Base-by-base conservation (phyloP, 305 asterid species). In the Fraxinus angustifolia region DNA sequence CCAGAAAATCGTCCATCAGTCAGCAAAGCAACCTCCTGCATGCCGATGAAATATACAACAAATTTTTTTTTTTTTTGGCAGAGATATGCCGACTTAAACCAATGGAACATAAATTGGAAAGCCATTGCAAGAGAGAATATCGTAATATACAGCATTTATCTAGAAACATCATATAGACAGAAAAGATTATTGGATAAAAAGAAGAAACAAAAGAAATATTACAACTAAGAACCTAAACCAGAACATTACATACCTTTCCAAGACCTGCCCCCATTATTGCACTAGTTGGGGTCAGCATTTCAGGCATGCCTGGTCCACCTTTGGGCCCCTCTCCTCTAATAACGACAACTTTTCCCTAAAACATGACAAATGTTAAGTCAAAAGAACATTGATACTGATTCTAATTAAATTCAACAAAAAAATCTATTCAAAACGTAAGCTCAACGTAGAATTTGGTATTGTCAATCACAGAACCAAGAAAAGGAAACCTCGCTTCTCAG, bases 281-380 rank as follows among this genome's bases (percentile, higher is more conserved):
- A 85, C 99, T 93, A 35, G 99, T 95, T 77, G 99, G 99, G 76
- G 99, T 95, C 75, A 95, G 90, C 99, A 95, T 95, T 87, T 95
- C 99, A 0, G 99, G 99, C 99, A 95, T 95, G 58, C 99, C 99
- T 3, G 99, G 98, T 53, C 99, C 99, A 7, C 99, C 99, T 83
- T 95, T 95, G 58, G 99, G 99, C 7, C 99, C 99, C 86, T 95
- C 99, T 80, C 99, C 99, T 88, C 98, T 87, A 80, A 95, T 95
- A 79, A 95, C 96, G 2, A 95, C 93, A 21, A 95, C 99, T 88
- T 88, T 95, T 31, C 99, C 99, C 99, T 95, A 92, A 77, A 87
- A 83, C 74, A 76, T 21, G 70, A 84, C n/a, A 26, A 60, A 21
- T 21, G 31, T 45, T 31, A 68, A 12, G 75, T 11, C 75, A 38